A percentile compares a stretch with the other conserved stretches of the same genome.
These are phyloP conservation scores for Termitomyces titanicus DNA, from an alignment of 768 basidiomycete genomes.

Conservation along the genomic window DNA sequence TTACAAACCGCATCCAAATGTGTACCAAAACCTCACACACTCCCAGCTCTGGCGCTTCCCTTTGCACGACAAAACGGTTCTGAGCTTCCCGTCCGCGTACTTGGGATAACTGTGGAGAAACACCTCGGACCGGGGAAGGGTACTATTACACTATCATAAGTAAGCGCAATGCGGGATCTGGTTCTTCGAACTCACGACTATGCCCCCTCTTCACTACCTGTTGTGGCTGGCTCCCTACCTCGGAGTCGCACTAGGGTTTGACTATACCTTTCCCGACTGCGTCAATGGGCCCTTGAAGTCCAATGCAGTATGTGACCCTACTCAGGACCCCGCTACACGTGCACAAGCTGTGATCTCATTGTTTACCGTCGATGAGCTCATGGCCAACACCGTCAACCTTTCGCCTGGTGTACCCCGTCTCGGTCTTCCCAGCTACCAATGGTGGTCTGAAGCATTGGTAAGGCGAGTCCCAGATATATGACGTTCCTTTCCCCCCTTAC, in stretches of 20 bases:
- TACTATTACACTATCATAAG: too few species aligned
- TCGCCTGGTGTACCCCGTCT: slow-evolving; percentile 51
- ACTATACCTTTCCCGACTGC: slow-evolving; percentile 47
- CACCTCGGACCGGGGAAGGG: neutral
- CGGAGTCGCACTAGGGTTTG: slow-evolving; percentile 9
- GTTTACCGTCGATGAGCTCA: slow-evolving; percentile 50
- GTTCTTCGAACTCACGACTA: neutral
- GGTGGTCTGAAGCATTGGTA: slow-evolving; percentile 62
- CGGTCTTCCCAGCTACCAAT: slow-evolving; percentile 54
- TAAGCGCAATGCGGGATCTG: neutral
- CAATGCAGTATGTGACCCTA: slow-evolving; percentile 45
- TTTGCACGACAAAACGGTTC: too few species aligned
- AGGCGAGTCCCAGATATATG: neutral
- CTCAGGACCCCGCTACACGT: slow-evolving; percentile 39
- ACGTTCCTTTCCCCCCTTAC: neutral
- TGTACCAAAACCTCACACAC: too few species aligned
- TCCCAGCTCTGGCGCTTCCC: too few species aligned
- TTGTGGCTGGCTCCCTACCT: slow-evolving; percentile 7
- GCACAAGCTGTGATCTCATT: slow-evolving; percentile 46
- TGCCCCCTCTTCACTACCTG: slow-evolving; percentile 2
- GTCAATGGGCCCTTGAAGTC: slow-evolving; percentile 38
- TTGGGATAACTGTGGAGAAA: neutral
- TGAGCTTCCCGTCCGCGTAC: neutral
- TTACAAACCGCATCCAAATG: too few species aligned
- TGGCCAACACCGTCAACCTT: slow-evolving; percentile 45